Evolutionary conservation across 371 early-diverging fungal species (phyloP).

Genomic region (Zychaea mexicana): DNA sequence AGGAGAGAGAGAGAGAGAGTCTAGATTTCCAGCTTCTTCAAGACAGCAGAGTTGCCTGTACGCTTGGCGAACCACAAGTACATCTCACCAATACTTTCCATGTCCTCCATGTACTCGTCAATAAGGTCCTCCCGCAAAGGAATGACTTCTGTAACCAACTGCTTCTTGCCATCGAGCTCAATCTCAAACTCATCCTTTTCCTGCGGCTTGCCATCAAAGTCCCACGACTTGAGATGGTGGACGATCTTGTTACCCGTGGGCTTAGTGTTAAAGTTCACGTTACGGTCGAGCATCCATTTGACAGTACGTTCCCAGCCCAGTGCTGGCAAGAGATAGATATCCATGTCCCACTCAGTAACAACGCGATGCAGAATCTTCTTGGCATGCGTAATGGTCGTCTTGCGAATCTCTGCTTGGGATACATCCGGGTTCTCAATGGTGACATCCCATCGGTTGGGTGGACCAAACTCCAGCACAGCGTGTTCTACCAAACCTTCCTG

Average conservation of each 20-base stretch:
- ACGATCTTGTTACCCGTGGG: slow-evolving; percentile 29
- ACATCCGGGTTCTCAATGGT: slow-evolving; percentile 26
- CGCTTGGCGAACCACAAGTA: slow-evolving; percentile 50
- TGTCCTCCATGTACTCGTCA: slow-evolving; percentile 35
- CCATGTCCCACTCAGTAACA: slow-evolving; percentile 35
- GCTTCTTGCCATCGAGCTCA: slow-evolving; percentile 33
- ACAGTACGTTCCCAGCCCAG: slow-evolving; percentile 42
- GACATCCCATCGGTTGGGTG: slow-evolving; percentile 48
- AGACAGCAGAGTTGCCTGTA: slow-evolving; percentile 19
- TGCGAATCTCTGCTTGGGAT: slow-evolving; percentile 18
- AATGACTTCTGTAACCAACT: slow-evolving; percentile 42
- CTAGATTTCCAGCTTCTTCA: slow-evolving; percentile 20
- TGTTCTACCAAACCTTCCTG: slow-evolving; percentile 43
- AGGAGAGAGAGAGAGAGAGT: not conserved
- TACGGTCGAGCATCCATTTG: slow-evolving; percentile 32
- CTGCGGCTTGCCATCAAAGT: slow-evolving; percentile 40
- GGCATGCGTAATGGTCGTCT: slow-evolving; percentile 18
- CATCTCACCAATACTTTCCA: slow-evolving; percentile 46
- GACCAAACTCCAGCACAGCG: slow-evolving; percentile 47
- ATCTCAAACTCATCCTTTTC: slow-evolving; percentile 48
- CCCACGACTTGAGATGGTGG: slow-evolving; percentile 39
- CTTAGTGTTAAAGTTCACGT: slow-evolving; percentile 25
- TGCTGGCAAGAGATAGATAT: slow-evolving; percentile 44
- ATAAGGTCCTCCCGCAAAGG: slow-evolving; percentile 32
- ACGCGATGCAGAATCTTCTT: slow-evolving; percentile 15